Conservation (phyloP, 352 stramenopile species). For the Halophytophthora polymorphica region DNA sequence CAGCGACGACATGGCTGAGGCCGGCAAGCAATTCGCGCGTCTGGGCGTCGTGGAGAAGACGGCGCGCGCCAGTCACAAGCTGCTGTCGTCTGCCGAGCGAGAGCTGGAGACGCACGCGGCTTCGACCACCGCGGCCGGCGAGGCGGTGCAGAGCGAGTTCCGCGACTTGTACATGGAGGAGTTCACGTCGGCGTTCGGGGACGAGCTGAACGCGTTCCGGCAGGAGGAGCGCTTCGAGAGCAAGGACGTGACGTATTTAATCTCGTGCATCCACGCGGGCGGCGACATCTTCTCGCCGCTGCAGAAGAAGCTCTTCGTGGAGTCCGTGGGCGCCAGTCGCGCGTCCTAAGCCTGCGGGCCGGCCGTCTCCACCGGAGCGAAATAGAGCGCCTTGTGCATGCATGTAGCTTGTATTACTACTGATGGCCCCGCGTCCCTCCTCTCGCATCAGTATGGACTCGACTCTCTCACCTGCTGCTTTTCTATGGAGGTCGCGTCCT, state of each 20-base stretch:
- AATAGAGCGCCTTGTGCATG: constrained; percentile 25
- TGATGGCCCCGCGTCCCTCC: constrained; percentile 1
- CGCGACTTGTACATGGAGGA: constrained; percentile 81
- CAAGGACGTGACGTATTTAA: constrained; percentile 88
- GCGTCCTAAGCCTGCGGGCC: constrained; percentile 9
- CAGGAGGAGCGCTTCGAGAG: constrained; percentile 85
- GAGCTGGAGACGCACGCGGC: constrained; percentile 31
- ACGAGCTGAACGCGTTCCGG: constrained; percentile 82
- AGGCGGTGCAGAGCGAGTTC: constrained; percentile 52
- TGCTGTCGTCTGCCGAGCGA: constrained; percentile 47
- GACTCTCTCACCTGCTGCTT: constrained; percentile 1
- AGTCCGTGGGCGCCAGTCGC: constrained; percentile 35
- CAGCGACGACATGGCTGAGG: constrained; percentile 44
- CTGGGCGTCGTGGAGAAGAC: constrained; percentile 52
- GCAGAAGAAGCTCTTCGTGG: constrained; percentile 82
- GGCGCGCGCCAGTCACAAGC: constrained; percentile 42
- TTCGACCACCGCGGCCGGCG: constrained; percentile 2
- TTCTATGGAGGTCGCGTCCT: neutral
- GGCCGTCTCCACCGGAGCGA: too few relatives aligned
- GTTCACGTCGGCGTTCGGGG: constrained; percentile 80
- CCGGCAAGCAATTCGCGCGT: constrained; percentile 43
- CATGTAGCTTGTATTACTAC: constrained; percentile 29
- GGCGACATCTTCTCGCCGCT: constrained; percentile 78
- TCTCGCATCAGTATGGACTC: constrained; percentile 20
- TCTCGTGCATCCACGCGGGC: constrained; percentile 80